These are phyloP conservation scores for Moringa oleifera DNA, from an alignment of 345 rosid species.

Conservation along the genomic window DNA sequence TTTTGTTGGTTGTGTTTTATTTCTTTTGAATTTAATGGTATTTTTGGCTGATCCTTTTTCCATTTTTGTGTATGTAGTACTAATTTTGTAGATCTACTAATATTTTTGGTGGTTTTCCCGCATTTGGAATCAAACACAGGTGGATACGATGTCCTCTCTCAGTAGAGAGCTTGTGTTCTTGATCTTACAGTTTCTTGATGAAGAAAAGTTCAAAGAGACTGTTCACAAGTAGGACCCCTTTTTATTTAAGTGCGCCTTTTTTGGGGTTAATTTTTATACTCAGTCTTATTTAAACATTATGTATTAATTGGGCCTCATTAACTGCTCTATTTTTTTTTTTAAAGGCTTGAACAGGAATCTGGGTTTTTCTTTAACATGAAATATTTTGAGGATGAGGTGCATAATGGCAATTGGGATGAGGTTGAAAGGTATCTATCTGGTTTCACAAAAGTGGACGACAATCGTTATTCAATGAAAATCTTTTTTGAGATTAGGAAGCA, in stretches of 20 bases:
- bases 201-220: constrained; percentile 98
- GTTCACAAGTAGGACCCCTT: constrained; percentile 71
- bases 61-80: constrained; percentile 2
- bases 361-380: constrained; percentile 99
- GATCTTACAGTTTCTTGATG: constrained; percentile 98
- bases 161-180: constrained; percentile 98
- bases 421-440: constrained; percentile 98
- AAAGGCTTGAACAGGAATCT: constrained; percentile 97
- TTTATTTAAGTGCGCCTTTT: background rate
- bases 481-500: constrained; percentile 99
- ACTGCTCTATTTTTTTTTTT: constrained; percentile 14
- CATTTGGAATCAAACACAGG: constrained; percentile 31
- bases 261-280: background rate
- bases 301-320: constrained; percentile 18
- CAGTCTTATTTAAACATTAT: constrained; percentile 2
- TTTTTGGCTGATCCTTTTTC: constrained; percentile 25
- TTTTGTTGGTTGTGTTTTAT: constrained; percentile 3
- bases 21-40: background rate
- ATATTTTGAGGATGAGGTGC: constrained; percentile 98
- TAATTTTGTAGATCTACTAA: constrained; percentile 58
- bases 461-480: constrained; percentile 96
- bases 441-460: constrained; percentile 95
- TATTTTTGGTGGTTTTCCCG: constrained; percentile 20
- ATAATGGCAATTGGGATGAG: constrained; percentile 96
- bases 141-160: constrained; percentile 78